Conservation (phyloP, 345 rosid genomes). For the Populus euphratica region DNA sequence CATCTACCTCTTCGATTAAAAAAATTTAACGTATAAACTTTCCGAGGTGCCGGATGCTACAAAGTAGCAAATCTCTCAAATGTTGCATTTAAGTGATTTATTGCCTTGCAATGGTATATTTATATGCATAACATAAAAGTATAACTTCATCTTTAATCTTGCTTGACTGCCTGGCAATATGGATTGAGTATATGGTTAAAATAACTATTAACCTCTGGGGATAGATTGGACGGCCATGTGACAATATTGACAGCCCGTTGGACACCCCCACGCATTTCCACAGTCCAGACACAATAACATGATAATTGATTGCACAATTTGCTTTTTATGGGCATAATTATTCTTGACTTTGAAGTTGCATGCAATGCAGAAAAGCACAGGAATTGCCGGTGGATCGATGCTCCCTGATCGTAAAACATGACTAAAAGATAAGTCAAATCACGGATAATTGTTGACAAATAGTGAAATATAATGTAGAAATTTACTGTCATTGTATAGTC, state of each 20-base stretch:
- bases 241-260: too few relatives aligned
- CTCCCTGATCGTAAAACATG: background rate
- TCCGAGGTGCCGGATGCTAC: background rate
- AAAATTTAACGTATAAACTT: too few relatives aligned
- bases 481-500: too few relatives aligned
- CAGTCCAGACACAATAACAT: background rate
- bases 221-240: background rate
- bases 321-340: background rate
- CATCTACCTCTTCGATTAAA: background rate
- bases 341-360: background rate
- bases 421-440: too few relatives aligned
- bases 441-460: too few relatives aligned
- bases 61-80: background rate
- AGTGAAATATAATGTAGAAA: too few relatives aligned
- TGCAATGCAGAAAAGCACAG: too few relatives aligned
- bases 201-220: too few relatives aligned
- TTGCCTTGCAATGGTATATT: rapidly evolving
- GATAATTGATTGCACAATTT: background rate
- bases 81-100: background rate
- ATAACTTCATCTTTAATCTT: background rate
- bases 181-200: background rate
- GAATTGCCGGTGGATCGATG: background rate
- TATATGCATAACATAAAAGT: background rate
- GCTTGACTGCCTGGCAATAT: background rate
- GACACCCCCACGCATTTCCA: background rate